Percentiles rank a stretch among this genome's conserved stretches.
Evolutionary conservation across 805 yeast genomes (phyloP).

Genomic region (Zygosaccharomyces bisporus): DNA sequence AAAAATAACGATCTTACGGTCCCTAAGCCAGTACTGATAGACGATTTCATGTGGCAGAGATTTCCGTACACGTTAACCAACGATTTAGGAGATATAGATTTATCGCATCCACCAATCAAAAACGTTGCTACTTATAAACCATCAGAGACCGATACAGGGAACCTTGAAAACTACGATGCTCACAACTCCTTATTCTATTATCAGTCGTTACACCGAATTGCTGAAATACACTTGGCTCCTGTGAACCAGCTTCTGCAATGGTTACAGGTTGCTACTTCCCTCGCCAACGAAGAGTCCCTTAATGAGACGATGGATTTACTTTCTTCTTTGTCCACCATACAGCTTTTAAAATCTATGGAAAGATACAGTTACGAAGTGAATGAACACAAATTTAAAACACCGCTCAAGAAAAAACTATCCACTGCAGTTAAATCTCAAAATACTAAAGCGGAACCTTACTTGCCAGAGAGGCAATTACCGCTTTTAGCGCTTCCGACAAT

Average conservation of each 20-base stretch:
- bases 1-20: slow-evolving; percentile 41
- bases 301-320: slow-evolving; percentile 51
- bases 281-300: slow-evolving; percentile 62
- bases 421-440: slow-evolving; percentile 20
- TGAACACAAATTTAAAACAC: slow-evolving; percentile 62
- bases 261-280: slow-evolving; percentile 78
- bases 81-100: slow-evolving; percentile 31
- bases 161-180: slow-evolving; percentile 17
- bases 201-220: slow-evolving; percentile 59
- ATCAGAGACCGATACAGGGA: slow-evolving; percentile 8
- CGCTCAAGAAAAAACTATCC: slow-evolving; percentile 39
- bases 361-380: slow-evolving; percentile 81
- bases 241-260: slow-evolving; percentile 80
- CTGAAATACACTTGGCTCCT: slow-evolving; percentile 66
- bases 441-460: slow-evolving; percentile 26
- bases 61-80: slow-evolving; percentile 39
- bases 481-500: slow-evolving; percentile 67
- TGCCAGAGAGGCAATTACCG: slow-evolving; percentile 50
- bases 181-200: slow-evolving; percentile 55
- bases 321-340: slow-evolving; percentile 60
- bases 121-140: slow-evolving; percentile 30
- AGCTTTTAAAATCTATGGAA: slow-evolving; percentile 64
- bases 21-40: slow-evolving; percentile 36
- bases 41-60: slow-evolving; percentile 37
- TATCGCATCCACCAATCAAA: slow-evolving; percentile 20